Evolutionary conservation across 2,329 filamentous ascomycete genomes (phyloP).

Genomic region (Stagonosporopsis tanaceti): DNA sequence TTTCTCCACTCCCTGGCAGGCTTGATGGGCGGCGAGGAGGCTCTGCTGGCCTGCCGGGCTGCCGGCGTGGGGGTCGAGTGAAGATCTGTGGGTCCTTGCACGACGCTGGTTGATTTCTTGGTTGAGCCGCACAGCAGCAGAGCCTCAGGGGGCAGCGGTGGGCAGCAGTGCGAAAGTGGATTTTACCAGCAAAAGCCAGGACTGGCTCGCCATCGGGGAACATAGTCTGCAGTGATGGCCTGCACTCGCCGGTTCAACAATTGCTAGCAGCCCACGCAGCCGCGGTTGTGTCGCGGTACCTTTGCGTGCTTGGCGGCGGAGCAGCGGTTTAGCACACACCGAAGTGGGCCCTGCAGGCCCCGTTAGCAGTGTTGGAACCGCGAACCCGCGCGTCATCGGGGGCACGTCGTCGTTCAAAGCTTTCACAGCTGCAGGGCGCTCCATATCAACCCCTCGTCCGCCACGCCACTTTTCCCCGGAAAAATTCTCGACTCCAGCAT

Average conservation of each 20-base stretch:
- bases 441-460: slow-evolving; percentile 14
- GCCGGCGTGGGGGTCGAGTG: slow-evolving; percentile 17
- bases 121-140: background rate
- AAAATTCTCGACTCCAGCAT: slow-evolving; percentile 15
- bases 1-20: slow-evolving; percentile 13
- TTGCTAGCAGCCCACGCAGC: background rate
- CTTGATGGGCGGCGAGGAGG: slow-evolving; percentile 15
- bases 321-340: slow-evolving; percentile 12
- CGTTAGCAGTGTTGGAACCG: slow-evolving; percentile 8
- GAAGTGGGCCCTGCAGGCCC: slow-evolving; percentile 14
- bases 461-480: slow-evolving; percentile 20
- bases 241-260: slow-evolving; percentile 10
- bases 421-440: slow-evolving; percentile 15
- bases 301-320: slow-evolving; percentile 14
- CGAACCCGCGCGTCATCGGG: slow-evolving; percentile 19
- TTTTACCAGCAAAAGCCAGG: background rate
- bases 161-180: background rate
- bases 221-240: background rate
- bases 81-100: slow-evolving; percentile 18
- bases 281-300: background rate
- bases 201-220: slow-evolving; percentile 1
- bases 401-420: slow-evolving; percentile 17
- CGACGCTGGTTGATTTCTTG: slow-evolving; percentile 6
- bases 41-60: slow-evolving; percentile 18
- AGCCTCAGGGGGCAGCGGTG: background rate